Conservation (phyloP, 106 monocot genomes). For the Dendrobium chrysotoxum region DNA sequence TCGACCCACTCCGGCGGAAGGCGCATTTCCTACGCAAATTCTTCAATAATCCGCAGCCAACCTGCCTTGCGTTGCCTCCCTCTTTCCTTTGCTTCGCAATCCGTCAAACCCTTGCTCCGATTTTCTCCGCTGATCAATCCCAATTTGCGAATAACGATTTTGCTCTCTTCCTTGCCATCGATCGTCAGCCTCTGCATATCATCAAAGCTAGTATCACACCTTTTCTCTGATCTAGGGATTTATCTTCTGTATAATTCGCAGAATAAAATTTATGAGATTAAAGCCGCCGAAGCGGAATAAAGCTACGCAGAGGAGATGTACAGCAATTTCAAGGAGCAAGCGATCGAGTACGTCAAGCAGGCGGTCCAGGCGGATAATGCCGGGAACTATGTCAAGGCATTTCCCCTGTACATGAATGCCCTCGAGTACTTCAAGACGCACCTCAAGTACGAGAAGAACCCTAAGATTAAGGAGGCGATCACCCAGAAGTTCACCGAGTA, state of each 20-base stretch:
- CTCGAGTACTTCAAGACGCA: constrained; percentile 80
- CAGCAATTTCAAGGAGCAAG: constrained; percentile 69
- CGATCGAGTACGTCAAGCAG: constrained; percentile 86
- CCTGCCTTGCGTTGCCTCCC: not conserved
- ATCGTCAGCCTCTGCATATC: not conserved
- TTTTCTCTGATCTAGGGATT: not conserved
- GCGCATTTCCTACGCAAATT: not conserved
- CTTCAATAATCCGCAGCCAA: not conserved
- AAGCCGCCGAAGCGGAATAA: not conserved
- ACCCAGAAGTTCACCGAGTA: constrained; percentile 91
- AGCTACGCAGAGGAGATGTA: constrained; percentile 20
- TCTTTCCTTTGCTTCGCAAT: not conserved
- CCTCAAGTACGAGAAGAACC: constrained; percentile 70
- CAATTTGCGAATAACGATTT: not conserved
- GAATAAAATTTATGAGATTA: not conserved
- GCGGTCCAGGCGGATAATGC: constrained; percentile 83
- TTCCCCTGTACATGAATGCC: constrained; percentile 84
- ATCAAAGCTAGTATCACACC: not conserved
- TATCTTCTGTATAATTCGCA: not conserved
- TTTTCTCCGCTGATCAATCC: not conserved
- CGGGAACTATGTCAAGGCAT: constrained; percentile 79
- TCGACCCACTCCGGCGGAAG: not conserved
- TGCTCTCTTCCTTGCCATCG: not conserved
- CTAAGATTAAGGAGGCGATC: constrained; percentile 81
- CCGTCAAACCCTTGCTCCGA: not conserved